Evolutionary conservation across 768 basidiomycete genomes (phyloP).

Genomic region (Chalciporus piperatus): DNA sequence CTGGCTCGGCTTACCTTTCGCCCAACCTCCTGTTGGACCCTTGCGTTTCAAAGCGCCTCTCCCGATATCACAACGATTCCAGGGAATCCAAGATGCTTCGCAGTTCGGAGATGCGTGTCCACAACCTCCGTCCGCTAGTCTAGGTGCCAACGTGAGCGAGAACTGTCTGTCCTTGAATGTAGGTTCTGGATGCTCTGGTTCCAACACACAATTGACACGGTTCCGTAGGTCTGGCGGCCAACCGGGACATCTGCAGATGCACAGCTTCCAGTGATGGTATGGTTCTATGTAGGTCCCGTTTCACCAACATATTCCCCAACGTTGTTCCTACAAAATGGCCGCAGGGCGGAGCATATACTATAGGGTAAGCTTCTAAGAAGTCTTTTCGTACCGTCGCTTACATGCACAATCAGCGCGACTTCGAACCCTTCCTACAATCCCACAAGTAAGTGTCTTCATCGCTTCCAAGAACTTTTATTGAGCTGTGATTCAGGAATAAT

Average conservation of each 20-base stretch:
- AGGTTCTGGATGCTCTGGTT: neutral
- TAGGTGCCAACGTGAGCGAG: conserved; percentile 43
- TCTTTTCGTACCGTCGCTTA: neutral
- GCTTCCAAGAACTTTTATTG: too few relatives aligned
- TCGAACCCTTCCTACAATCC: conserved; percentile 17
- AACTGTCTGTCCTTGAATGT: conserved; percentile 57
- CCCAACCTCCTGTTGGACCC: conserved; percentile 50
- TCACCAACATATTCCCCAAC: too few relatives aligned
- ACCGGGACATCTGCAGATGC: conserved; percentile 2
- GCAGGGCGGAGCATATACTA: conserved; percentile 15
- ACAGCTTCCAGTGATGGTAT: conserved; percentile 18
- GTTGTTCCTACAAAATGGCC: too few relatives aligned
- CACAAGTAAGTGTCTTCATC: conserved; percentile 4
- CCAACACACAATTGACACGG: too few relatives aligned
- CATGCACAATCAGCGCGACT: conserved; percentile 5
- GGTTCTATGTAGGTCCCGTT: conserved; percentile 16
- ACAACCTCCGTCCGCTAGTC: conserved; percentile 35
- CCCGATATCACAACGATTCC: conserved; percentile 32
- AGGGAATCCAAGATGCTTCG: conserved; percentile 40
- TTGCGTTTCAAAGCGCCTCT: conserved; percentile 59
- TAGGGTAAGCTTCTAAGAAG: conserved; percentile 2
- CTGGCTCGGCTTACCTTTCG: conserved; percentile 64
- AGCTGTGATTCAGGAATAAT: conserved; percentile 9
- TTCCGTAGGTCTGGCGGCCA: conserved; percentile 17
- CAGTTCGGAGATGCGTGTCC: conserved; percentile 56